phyloP scores from a whole-genome alignment of 2,329 filamentous ascomycete species.

The Stemphylium lycopersici region DNA sequence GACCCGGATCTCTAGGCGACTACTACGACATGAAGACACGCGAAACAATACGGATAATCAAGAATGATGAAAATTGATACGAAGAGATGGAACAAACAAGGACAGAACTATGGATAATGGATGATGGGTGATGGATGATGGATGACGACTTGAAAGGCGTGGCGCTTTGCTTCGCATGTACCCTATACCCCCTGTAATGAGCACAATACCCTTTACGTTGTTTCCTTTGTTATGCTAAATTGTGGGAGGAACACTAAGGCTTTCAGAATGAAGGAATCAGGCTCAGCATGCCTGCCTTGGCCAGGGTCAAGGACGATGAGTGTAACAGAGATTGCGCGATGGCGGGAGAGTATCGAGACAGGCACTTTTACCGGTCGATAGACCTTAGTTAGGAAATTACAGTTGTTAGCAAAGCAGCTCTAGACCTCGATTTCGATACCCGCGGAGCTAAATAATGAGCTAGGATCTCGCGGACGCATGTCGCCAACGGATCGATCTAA shows the following conservation, averaged over 20 bases:
- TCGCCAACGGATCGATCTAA: conserved; percentile 8
- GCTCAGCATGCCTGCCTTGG: not conserved
- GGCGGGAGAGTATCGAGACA: not conserved
- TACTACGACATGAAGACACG: not conserved
- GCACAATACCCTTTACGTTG: conserved; percentile 15
- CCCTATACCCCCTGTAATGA: conserved; percentile 27
- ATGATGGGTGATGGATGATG: conserved; percentile 3
- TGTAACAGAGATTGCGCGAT: not conserved
- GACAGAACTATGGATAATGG: conserved; percentile 1
- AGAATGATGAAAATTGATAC: not conserved
- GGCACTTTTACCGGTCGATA: not conserved
- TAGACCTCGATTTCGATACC: not conserved
- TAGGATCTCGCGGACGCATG: conserved; percentile 7
- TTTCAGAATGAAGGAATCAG: not conserved
- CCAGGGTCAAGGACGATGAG: not conserved
- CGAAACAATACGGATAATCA: not conserved
- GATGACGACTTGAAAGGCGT: conserved; percentile 5
- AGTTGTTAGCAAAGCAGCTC: not conserved
- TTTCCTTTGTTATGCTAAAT: conserved; percentile 7
- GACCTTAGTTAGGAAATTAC: not conserved
- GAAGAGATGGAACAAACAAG: conserved; percentile 3
- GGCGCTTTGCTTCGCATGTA: conserved; percentile 27
- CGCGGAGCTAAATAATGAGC: not conserved
- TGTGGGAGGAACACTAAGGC: not conserved
- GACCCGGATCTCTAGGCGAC: conserved; percentile 42